phyloP scores from a whole-genome alignment of 2,329 filamentous ascomycete species.

The Hypocrella siamensis region DNA sequence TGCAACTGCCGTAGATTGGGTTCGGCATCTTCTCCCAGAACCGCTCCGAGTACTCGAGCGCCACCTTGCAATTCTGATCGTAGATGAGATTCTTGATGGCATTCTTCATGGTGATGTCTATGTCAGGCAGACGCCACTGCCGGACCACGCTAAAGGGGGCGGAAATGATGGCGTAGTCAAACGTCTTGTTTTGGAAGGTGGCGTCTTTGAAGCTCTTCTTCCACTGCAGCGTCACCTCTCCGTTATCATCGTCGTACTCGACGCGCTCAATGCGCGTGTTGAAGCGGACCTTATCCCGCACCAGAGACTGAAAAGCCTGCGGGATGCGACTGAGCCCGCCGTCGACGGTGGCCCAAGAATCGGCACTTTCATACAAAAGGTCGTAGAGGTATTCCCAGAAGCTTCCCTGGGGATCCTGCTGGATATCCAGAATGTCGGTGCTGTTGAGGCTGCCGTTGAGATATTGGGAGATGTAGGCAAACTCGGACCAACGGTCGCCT shows the following conservation, averaged over 20 bases:
- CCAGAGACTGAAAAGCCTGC: conserved; percentile 43
- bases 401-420: conserved; percentile 22
- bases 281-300: conserved; percentile 40
- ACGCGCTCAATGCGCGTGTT: conserved; percentile 41
- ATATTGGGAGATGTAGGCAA: conserved; percentile 43
- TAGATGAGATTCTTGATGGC: conserved; percentile 32
- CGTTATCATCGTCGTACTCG: conserved; percentile 33
- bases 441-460: conserved; percentile 37
- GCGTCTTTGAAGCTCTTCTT: conserved; percentile 24
- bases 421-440: conserved; percentile 24
- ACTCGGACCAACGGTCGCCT: conserved; percentile 50
- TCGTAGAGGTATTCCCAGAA: conserved; percentile 26
- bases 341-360: conserved; percentile 10
- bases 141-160: conserved; percentile 49
- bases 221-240: conserved; percentile 44
- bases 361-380: conserved; percentile 5
- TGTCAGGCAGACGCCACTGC: conserved; percentile 39
- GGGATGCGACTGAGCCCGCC: conserved; percentile 19
- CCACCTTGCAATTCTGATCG: conserved; percentile 37
- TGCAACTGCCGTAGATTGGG: conserved; percentile 50
- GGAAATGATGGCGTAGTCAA: conserved; percentile 52
- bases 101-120: conserved; percentile 25
- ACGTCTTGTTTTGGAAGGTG: conserved; percentile 30
- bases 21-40: conserved; percentile 37
- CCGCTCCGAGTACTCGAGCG: conserved; percentile 51